Conservation (phyloP, 2,329 filamentous ascomycete species). For the Ascosphaera apis region DNA sequence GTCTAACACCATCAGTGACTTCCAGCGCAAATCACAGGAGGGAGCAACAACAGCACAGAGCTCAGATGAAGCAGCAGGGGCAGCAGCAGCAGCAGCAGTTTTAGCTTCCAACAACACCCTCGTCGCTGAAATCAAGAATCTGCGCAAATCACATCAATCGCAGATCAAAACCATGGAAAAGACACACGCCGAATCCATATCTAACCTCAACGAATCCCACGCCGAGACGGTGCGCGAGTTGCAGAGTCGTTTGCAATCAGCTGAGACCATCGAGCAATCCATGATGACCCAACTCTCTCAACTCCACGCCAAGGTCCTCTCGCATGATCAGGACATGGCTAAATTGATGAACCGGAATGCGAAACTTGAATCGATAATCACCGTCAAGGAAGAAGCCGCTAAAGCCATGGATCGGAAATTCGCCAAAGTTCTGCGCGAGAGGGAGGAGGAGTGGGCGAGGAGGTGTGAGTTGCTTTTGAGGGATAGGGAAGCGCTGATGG, state of each 20-base stretch:
- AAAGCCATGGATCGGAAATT: conserved; percentile 18
- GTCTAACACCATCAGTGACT: too few species aligned
- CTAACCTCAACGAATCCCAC: conserved; percentile 16
- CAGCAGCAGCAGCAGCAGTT: too few species aligned
- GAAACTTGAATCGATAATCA: conserved; percentile 14
- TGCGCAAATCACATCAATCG: conserved; percentile 14
- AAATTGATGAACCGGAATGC: conserved; percentile 14
- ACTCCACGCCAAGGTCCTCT: conserved; percentile 8
- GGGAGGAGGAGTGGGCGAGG: conserved; percentile 21
- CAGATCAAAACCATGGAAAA: conserved; percentile 16
- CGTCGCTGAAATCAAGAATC: neutral
- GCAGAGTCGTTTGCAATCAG: conserved; percentile 12
- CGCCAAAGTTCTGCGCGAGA: conserved; percentile 17
- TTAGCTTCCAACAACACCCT: neutral
- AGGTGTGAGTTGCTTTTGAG: conserved; percentile 18
- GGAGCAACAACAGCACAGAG: too few species aligned
- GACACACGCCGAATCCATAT: conserved; percentile 15
- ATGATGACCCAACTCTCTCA: conserved; percentile 13
- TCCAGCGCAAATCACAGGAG: too few species aligned
- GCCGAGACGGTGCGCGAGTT: conserved; percentile 16
- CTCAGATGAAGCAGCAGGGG: too few species aligned
- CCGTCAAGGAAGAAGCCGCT: conserved; percentile 18
- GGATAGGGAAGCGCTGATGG: conserved; percentile 19
- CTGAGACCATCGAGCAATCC: conserved; percentile 15
- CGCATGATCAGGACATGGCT: conserved; percentile 10